Conservation (phyloP, 192 early-diverging fungal species). For the Coemansia sp. region DNA sequence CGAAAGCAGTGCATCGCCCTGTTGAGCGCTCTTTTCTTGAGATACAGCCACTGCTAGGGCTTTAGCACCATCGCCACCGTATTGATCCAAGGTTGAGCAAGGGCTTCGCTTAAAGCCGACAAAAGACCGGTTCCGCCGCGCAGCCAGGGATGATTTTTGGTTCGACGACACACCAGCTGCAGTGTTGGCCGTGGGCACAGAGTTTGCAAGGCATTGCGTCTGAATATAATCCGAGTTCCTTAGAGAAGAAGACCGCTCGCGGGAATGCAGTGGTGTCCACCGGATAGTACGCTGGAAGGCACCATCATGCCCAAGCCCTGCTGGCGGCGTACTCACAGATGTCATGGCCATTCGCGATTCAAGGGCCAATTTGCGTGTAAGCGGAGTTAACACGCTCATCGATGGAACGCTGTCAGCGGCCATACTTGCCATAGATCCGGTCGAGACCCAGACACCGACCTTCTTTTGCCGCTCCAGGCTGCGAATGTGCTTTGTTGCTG, state of each 20-base stretch:
- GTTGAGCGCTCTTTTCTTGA: not conserved
- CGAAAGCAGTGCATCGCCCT: slow-evolving; percentile 11
- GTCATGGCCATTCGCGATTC: not conserved
- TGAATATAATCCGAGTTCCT: not conserved
- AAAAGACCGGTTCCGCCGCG: slow-evolving; percentile 1
- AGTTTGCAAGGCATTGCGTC: not conserved
- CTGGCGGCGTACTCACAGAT: not conserved
- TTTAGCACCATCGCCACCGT: not conserved
- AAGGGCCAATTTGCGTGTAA: not conserved
- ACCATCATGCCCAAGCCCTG: not conserved
- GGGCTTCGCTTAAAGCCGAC: not conserved
- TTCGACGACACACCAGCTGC: not conserved
- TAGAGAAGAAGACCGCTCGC: not conserved
- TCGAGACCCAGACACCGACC: slow-evolving; percentile 44
- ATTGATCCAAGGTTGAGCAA: not conserved
- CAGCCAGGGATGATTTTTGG: not conserved
- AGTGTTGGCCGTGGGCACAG: not conserved
- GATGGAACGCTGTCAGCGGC: slow-evolving; percentile 68
- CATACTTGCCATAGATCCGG: slow-evolving; percentile 73
- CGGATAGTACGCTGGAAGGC: slow-evolving; percentile 9
- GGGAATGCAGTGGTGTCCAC: slow-evolving; percentile 18
- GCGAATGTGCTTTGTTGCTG: slow-evolving; percentile 78
- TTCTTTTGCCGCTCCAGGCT: slow-evolving; percentile 60
- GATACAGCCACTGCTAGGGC: not conserved
- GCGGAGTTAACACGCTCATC: not conserved